Conservation (phyloP, 257 asterid species). For the Nicotiana otophora region DNA sequence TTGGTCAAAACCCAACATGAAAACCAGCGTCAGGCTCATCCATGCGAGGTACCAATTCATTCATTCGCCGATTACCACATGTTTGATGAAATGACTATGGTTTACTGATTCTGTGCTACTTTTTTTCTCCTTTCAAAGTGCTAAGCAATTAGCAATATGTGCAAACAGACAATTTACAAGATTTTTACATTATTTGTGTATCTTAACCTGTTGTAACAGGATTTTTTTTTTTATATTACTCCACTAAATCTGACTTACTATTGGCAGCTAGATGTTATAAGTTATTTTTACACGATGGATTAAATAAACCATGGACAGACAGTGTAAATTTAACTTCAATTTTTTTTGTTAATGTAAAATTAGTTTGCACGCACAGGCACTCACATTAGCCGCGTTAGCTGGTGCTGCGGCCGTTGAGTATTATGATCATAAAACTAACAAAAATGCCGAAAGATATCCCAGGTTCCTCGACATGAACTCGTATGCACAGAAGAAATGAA, state of each 20-base stretch:
- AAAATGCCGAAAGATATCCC: constrained; percentile 18
- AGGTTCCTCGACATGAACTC: constrained; percentile 22
- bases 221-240: too few species aligned
- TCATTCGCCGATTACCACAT: background rate
- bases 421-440: constrained; percentile 21
- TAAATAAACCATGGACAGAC: too few species aligned
- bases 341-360: background rate
- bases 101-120: background rate
- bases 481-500: constrained; percentile 16
- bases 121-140: too few species aligned
- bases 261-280: too few species aligned
- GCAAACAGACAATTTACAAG: too few species aligned
- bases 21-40: constrained; percentile 42
- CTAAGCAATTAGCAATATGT: too few species aligned
- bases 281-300: too few species aligned
- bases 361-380: constrained; percentile 52
- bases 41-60: constrained; percentile 35
- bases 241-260: too few species aligned
- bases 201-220: too few species aligned
- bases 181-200: too few species aligned
- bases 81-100: background rate
- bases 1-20: constrained; percentile 41
- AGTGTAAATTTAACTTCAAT: background rate
- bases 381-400: constrained; percentile 42
- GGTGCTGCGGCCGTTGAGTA: constrained; percentile 46